phyloP scores from a whole-genome alignment of 805 yeast species.

The Yamadazyma ubonensis region DNA sequence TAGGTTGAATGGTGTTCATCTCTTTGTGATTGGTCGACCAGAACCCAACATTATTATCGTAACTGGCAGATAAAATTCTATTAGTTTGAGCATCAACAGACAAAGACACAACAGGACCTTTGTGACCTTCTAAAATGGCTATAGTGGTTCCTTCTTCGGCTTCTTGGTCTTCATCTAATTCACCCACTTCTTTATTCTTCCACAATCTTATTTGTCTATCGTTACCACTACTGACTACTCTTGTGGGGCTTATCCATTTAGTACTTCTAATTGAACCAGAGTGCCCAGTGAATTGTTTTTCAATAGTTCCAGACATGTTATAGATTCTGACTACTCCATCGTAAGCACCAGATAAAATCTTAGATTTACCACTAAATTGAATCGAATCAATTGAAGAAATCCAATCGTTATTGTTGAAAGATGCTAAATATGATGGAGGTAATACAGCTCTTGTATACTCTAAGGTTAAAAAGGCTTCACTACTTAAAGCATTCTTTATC shows the following conservation, averaged over 20 bases:
- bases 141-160: constrained; percentile 70
- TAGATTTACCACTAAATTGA: constrained; percentile 43
- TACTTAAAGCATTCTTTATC: constrained; percentile 70
- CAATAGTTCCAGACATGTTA: constrained; percentile 76
- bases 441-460: constrained; percentile 91
- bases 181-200: constrained; percentile 56
- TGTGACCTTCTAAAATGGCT: constrained; percentile 88
- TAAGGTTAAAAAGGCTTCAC: constrained; percentile 73
- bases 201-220: constrained; percentile 88
- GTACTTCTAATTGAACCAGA: constrained; percentile 83
- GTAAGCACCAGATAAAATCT: constrained; percentile 83
- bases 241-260: constrained; percentile 70
- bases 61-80: constrained; percentile 79
- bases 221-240: constrained; percentile 81
- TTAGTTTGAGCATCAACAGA: constrained; percentile 55
- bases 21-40: constrained; percentile 91
- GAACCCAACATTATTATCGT: constrained; percentile 74
- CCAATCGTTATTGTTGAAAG: constrained; percentile 95
- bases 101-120: constrained; percentile 77
- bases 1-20: constrained; percentile 59
- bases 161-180: constrained; percentile 30
- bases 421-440: constrained; percentile 90
- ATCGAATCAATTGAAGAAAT: constrained; percentile 68
- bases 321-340: constrained; percentile 94
- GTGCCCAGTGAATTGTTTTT: constrained; percentile 83